Evolutionary conservation across 768 basidiomycete species (phyloP).

Genomic region (Trametes sanguinea): DNA sequence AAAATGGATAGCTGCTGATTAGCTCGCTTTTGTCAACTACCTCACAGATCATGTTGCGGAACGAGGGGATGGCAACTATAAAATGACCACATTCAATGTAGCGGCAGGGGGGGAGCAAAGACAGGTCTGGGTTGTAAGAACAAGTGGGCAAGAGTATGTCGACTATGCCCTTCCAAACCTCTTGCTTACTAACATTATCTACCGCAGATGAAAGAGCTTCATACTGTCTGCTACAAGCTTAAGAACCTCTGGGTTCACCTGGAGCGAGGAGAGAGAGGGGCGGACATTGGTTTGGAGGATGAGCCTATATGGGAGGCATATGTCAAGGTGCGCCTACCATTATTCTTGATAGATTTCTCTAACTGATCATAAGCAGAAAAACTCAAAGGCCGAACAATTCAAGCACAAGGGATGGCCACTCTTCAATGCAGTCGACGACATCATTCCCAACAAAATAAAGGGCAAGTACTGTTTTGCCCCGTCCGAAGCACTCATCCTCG

Average conservation of each 20-base stretch:
- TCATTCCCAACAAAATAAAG: not conserved
- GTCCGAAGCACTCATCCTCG: no score
- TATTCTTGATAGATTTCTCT: not conserved
- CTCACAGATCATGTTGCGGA: no score
- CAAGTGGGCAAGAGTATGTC: no score
- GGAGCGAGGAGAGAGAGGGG: not conserved
- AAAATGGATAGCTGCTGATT: no score
- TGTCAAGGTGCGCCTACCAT: not conserved
- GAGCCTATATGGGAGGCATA: not conserved
- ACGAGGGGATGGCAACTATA: no score
- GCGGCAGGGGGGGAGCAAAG: no score
- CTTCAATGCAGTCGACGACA: not conserved
- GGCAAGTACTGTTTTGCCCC: not conserved
- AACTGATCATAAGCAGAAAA: not conserved
- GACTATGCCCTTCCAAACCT: no score
- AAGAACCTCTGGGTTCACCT: not conserved
- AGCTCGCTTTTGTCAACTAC: no score
- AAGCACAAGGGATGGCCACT: not conserved
- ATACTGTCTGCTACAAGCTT: not conserved
- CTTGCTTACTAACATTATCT: no score
- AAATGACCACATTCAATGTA: no score
- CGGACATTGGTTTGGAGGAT: not conserved
- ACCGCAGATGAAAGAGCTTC: no score
- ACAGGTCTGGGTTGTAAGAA: no score
- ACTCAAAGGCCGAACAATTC: not conserved